Percentiles rank a stretch among this genome's conserved stretches.
phyloP scores from a whole-genome alignment of 2,329 filamentous ascomycete species.

The Fusarium humuli region DNA sequence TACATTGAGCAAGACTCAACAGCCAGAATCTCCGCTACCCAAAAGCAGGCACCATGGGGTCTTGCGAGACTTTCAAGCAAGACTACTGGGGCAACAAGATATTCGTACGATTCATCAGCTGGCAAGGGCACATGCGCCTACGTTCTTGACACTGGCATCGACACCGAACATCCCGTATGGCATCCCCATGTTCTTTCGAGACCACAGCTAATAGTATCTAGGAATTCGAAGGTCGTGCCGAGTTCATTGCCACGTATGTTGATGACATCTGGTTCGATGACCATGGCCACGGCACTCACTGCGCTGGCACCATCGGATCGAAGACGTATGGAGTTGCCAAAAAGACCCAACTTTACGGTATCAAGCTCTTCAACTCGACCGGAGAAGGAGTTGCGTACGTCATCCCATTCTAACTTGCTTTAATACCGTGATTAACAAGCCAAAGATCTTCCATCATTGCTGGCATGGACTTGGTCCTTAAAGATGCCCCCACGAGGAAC shows the following conservation, averaged over 20 bases:
- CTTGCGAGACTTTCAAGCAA: conserved; percentile 11
- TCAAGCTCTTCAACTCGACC: conserved; percentile 7
- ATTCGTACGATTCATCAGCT: background rate
- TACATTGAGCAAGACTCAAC: conserved; percentile 18
- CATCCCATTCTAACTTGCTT: rapidly evolving
- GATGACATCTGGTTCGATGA: conserved; percentile 10
- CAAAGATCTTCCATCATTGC: conserved; percentile 7
- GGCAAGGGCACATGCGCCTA: conserved; percentile 11
- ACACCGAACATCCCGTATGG: background rate
- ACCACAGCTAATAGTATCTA: rapidly evolving
- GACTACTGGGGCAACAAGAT: background rate
- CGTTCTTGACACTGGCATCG: conserved; percentile 17
- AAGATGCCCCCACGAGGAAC: background rate
- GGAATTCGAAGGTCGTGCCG: conserved; percentile 19
- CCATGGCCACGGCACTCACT: background rate
- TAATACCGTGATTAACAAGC: background rate
- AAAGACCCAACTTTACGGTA: conserved; percentile 1
- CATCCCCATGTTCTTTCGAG: rapidly evolving
- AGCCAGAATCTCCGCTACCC: conserved; percentile 2
- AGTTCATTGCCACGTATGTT: conserved; percentile 7
- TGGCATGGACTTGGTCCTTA: background rate
- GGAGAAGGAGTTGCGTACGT: conserved; percentile 10
- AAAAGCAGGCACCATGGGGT: conserved; percentile 7
- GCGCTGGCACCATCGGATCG: conserved; percentile 7
- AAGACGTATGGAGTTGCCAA: conserved; percentile 9